Base-by-base conservation (phyloP, 2,329 filamentous ascomycete genomes). In the Blastomyces parvus region DNA sequence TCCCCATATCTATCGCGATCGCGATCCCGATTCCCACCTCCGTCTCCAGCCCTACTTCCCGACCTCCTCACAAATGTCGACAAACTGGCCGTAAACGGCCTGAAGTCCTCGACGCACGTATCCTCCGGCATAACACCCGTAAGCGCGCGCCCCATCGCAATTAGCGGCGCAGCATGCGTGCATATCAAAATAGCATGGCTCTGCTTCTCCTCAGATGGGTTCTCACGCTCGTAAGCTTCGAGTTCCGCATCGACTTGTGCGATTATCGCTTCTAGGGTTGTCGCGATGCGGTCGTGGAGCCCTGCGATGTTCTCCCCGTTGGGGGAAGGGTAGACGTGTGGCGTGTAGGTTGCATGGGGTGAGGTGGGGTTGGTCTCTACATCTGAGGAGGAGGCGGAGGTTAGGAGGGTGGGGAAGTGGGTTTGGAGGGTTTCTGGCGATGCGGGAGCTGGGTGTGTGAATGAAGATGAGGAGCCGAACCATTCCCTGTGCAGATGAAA, bases 131-230 rank as follows among this genome's bases (percentile, higher is more conserved):
- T 86, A 25, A 76, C 70, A 0, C 91, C 91, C 1, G 92, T 97
- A 69, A 99, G 79, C 0, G 86, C 86, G 50, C 94, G 83, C 0
- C 93, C 93, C 68, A 94, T 84, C 9, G 89, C 88, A 72, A 99
- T 97, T 70, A 97, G 84, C 13, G 88, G 86, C 3, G 94, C 94
- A 1, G 94, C 94, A 78, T 99, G 94, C 1, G 90, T 88, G 76
- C 90, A 96, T 48, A 99, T 81, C 50, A 97, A 76, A 30, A 96
- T 81, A 0, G 89, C 83, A 59, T 75, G 76, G 61, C 83, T 65
- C 74, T 78, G 63, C 68, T 74, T 7, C 69, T 84, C 85, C 42
- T 81, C 79, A 48, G 83, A 80, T n/a, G 86, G 84, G 59, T 88
- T 82, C n/a, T 76, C 74, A 3, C 71, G 67, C 53, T 77, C 75